Base-by-base conservation (phyloP, 345 rosid species). In the Citrus sinensis region DNA sequence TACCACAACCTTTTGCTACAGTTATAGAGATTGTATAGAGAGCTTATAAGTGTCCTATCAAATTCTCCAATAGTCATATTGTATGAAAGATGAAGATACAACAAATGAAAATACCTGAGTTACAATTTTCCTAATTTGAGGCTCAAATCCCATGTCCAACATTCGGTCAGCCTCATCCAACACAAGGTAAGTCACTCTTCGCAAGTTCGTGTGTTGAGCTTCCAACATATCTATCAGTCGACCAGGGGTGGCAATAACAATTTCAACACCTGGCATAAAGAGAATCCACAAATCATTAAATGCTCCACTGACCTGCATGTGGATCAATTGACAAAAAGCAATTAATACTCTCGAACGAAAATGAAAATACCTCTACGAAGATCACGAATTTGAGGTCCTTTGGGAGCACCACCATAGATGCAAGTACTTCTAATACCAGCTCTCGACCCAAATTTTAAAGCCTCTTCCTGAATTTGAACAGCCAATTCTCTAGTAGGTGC, bases 101-200 rank as follows among this genome's bases (percentile, higher is more conserved):
- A 22, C 14, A 80, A 75, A 69, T 62, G 73, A 61, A 34, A 76
- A 78, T 78, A 90, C 98, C 90, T 96, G 99, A 63, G 93, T 82
- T 19, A 92, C 37, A 81, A 96, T 89, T 87, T 91, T 92, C 86
- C 98, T 91, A 80, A 96, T 94, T 79, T 96, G 99, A 80, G 99
- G 97, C 85, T 92, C 99, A 89, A 94, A 94, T 20, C 98, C 99
- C 99, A 95, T 95, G 83, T 95, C 99, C 86, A 95, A 83, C 98
- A 95, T 95, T 78, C 98, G 80, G 83, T 96, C 99, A 73, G 99
- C 97, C 83, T 96, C 99, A 82, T 92, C 99, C 87, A 96, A 80
- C 2, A 96, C 99, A 79, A 96, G 95, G 88, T 92, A 96, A 59
- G 97, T 96, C 80, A 94, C 98, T 84, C 97, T 86, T 78, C 80